Base-by-base conservation (phyloP, 108 stramenopile genomes). In the Stephanodiscus triporus region DNA sequence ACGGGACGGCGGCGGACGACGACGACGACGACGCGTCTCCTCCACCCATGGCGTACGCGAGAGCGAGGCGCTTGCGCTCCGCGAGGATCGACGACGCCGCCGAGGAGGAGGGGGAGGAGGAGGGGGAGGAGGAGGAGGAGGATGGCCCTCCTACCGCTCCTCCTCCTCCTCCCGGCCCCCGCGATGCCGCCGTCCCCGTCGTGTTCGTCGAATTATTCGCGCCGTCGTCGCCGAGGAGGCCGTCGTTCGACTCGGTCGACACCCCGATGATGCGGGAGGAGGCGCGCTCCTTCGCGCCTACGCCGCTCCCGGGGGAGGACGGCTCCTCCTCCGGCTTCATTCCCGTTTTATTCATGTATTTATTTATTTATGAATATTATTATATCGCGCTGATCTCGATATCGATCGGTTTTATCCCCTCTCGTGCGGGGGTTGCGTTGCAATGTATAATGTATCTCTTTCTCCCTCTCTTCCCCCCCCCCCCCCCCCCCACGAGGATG, bases 261-360 rank as follows among this genome's bases (percentile, higher is more conserved):
- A n/a, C n/a, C n/a, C n/a, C n/a, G n/a, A 4, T 50, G 49, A 50
- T 50, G 49, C 49, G 49, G 49, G 49, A 50, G 4, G 49, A 50
- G 2, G 49, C 20, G 4, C 49, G 49, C 49, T 50, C 6, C 36
- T 36, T 36, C 36, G 6, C 36, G 36, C n/a, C n/a, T n/a, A n/a
- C n/a, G n/a, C n/a, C n/a, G n/a, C n/a, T n/a, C n/a, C 36, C 36
- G 36, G 36, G 36, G 6, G 36, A 36, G 36, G 36, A 36, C 4
- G 6, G 6, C 36, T 36, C 36, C 36, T 36, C 36, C 36, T 4
- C 4, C 36, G n/a, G n/a, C n/a, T n/a, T n/a, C n/a, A n/a, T n/a
- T n/a, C n/a, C n/a, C n/a, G n/a, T n/a, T 36, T 36, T 6, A 36
- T 36, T 36, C 36, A 36, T 6, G 4, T 4, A 36, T 36, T 6